Evolutionary conservation across 306 rosid species (phyloP).

Genomic region (Acmispon strigosus): DNA sequence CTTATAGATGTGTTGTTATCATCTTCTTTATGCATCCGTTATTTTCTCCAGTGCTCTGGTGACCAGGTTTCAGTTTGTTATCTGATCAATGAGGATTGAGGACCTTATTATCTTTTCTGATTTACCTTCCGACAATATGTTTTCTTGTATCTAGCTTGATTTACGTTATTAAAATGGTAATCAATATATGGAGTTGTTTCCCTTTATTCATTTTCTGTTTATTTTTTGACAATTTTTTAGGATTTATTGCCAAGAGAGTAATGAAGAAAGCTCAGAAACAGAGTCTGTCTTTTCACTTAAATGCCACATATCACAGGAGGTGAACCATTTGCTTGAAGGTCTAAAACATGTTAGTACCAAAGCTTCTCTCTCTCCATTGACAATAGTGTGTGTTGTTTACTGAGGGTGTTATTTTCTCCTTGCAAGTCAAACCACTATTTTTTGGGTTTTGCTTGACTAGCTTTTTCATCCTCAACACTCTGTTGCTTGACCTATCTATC

Average conservation of each 20-base stretch:
- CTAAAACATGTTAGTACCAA: slow-evolving; percentile 77
- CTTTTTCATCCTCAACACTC: neutral
- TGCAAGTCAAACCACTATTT: neutral
- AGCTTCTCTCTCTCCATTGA: neutral
- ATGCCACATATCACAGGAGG: slow-evolving; percentile 98
- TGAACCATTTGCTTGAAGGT: slow-evolving; percentile 98
- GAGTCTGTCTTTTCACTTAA: slow-evolving; percentile 94
- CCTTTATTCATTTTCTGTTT: slow-evolving; percentile 14
- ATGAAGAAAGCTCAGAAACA: slow-evolving; percentile 94
- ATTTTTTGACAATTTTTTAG: slow-evolving; percentile 40
- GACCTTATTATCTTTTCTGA: too few species aligned
- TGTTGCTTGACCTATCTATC: neutral
- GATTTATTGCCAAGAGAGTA: slow-evolving; percentile 90
- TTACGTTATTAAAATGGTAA: slow-evolving; percentile 4
- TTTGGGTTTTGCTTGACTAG: neutral
- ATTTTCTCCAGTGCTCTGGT: too few species aligned
- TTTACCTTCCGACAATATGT: too few species aligned
- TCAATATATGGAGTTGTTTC: neutral
- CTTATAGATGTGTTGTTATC: neutral
- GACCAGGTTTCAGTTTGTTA: too few species aligned
- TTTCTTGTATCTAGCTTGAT: too few species aligned
- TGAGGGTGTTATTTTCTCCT: neutral
- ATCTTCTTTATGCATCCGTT: neutral
- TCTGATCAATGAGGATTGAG: too few species aligned
- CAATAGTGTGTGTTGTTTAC: neutral